phyloP scores from a whole-genome alignment of 2,329 filamentous ascomycete species.

The Arthrobotrys sinensis region DNA sequence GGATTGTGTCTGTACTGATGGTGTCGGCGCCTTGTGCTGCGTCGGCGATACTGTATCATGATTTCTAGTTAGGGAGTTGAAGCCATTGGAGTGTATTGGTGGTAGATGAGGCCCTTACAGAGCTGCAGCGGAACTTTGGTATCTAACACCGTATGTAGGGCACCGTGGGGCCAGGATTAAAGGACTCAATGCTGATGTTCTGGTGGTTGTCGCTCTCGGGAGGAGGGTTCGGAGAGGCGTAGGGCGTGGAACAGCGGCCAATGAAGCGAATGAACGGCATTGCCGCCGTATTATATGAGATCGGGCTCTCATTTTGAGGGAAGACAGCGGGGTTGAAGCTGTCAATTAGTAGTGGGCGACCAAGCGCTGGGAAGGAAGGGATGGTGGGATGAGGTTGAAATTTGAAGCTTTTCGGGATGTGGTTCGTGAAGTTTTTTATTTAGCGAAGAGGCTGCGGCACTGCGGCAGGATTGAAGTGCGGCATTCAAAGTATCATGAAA shows the following conservation, averaged over 20 bases:
- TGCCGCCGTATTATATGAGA: slow-evolving; percentile 53
- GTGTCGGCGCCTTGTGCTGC: slow-evolving; percentile 48
- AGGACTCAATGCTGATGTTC: slow-evolving; percentile 38
- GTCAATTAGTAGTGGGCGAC: slow-evolving; percentile 12
- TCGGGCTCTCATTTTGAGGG: slow-evolving; percentile 51
- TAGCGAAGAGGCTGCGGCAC: neutral
- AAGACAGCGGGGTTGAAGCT: slow-evolving; percentile 24
- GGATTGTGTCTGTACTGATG: slow-evolving; percentile 77
- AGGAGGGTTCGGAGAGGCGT: slow-evolving; percentile 51
- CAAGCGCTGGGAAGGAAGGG: neutral
- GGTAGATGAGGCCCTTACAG: slow-evolving; percentile 21
- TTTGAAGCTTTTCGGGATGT: slow-evolving; percentile 13
- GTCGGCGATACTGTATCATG: slow-evolving; percentile 43
- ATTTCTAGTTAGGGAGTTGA: neutral
- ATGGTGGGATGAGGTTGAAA: neutral
- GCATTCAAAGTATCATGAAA: neutral
- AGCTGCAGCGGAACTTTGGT: slow-evolving; percentile 50
- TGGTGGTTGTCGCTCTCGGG: slow-evolving; percentile 40
- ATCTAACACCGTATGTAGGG: slow-evolving; percentile 26
- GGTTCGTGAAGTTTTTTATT: slow-evolving; percentile 37
- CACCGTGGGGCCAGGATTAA: slow-evolving; percentile 24
- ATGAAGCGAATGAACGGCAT: slow-evolving; percentile 56
- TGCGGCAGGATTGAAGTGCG: neutral
- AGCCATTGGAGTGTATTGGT: neutral
- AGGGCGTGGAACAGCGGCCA: slow-evolving; percentile 40